Base-by-base conservation (phyloP, 768 basidiomycete species). In the Trametes sanguinea region DNA sequence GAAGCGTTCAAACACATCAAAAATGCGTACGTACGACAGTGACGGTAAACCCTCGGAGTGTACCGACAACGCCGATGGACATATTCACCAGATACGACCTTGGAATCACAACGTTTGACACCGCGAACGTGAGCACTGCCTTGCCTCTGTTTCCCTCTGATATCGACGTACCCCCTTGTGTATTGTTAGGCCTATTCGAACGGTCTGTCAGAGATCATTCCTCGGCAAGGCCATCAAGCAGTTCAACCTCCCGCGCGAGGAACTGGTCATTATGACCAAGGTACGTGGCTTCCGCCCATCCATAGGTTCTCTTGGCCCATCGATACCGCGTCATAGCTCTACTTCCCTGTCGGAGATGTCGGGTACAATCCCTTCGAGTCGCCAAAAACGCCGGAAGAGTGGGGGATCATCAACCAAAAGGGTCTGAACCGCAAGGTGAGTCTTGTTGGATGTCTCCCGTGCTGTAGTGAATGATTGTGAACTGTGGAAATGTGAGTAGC, bases 241-340 rank as follows among this genome's bases (percentile, higher is more conserved):
- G 64, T 69, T 77, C 54, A 62, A 78, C 22, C 70, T 81, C 6
- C 82, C 81, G 1, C 75, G 83, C 14, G 80, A 81, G 30, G 75
- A 78, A 63, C 68, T 83, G 39, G 83, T 85, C 16, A 75, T 85
- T 48, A 73, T 84, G 70, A 83, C 82, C 58, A 85, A 85, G 76
- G 72, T 74, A n/a, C 30, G 63, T 17, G 22, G 4, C 7, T 5
- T 44, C 48, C 48, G 14, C 10, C 10, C 8, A 22, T 10, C 17
- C 2, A 45, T 8, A 39, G 14, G 4, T 45, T 30, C 29, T 11
- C 27, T 11, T 22, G 22, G 1, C 48, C 32, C 30, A 4, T 4
- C 4, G 17, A 11, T 10, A 3, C 13, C 5, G 14, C 8, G 45
- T 6, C 35, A 22, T 29, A 71, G 70, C 29, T 71, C 1, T 63